Conservation (phyloP, 2,329 filamentous ascomycete genomes). For the Xylariaceae sp. region DNA sequence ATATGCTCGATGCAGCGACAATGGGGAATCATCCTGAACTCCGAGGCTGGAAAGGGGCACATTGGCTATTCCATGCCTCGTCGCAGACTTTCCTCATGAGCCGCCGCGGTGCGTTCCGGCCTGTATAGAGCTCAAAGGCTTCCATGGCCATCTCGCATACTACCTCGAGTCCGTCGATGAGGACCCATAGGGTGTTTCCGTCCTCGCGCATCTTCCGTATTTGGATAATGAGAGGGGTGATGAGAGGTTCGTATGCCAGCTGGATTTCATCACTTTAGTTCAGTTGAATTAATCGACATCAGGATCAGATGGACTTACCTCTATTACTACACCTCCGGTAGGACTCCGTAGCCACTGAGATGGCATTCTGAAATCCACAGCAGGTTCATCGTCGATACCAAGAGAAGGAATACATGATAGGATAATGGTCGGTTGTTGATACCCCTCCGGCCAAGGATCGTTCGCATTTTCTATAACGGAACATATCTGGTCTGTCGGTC, state of each 20-base stretch:
- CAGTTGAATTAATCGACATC: too few relatives aligned
- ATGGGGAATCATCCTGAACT: slow-evolving; percentile 16
- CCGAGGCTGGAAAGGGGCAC: slow-evolving; percentile 31
- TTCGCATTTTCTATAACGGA: slow-evolving; percentile 53
- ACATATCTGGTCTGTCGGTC: slow-evolving; percentile 39
- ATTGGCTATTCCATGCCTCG: slow-evolving; percentile 39
- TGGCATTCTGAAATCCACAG: slow-evolving; percentile 66
- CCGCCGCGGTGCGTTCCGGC: slow-evolving; percentile 61
- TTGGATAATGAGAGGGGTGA: slow-evolving; percentile 64
- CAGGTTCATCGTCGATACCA: slow-evolving; percentile 52
- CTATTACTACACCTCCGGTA: slow-evolving; percentile 68
- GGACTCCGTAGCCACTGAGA: slow-evolving; percentile 62
- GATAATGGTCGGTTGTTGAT: slow-evolving; percentile 62
- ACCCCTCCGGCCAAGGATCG: slow-evolving; percentile 58
- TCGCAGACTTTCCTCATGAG: slow-evolving; percentile 59
- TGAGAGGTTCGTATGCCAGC: slow-evolving; percentile 64
- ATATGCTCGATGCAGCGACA: too few relatives aligned
- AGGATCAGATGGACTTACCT: slow-evolving; percentile 36
- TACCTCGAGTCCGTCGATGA: slow-evolving; percentile 67
- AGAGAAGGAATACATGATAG: slow-evolving; percentile 67
- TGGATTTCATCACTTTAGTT: too few relatives aligned
- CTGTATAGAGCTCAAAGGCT: slow-evolving; percentile 72
- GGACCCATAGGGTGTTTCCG: slow-evolving; percentile 58
- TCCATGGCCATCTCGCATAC: slow-evolving; percentile 70
- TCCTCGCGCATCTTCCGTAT: slow-evolving; percentile 48